phyloP scores from a whole-genome alignment of 1,284 basidiomycete species.

The Cryptococcus amylolentus region DNA sequence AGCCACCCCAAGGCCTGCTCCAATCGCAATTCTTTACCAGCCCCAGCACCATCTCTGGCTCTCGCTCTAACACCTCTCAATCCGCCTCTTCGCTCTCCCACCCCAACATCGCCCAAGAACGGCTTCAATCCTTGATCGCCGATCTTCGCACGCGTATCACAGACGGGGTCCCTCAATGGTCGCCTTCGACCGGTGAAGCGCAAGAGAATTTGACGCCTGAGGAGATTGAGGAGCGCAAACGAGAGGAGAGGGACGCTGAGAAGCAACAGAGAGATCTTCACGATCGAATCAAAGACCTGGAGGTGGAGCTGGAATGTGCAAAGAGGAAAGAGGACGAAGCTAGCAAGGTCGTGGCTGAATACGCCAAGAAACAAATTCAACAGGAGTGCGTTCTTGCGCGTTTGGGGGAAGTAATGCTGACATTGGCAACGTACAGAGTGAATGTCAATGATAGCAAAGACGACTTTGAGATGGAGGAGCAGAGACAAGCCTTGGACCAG shows the following conservation, averaged over 20 bases:
- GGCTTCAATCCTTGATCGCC: slow-evolving; percentile 31
- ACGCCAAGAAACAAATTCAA: slow-evolving; percentile 29
- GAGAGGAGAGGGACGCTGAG: slow-evolving; percentile 30
- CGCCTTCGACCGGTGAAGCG: neutral
- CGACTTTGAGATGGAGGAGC: slow-evolving; percentile 27
- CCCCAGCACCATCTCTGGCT: slow-evolving; percentile 3
- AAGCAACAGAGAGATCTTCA: slow-evolving; percentile 29
- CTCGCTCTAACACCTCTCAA: slow-evolving; percentile 19
- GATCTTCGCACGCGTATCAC: slow-evolving; percentile 29
- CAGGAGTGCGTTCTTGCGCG: slow-evolving; percentile 18
- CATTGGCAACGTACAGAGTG: slow-evolving; percentile 1
- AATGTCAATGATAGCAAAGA: slow-evolving; percentile 7
- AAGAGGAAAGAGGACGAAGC: slow-evolving; percentile 38
- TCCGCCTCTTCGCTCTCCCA: slow-evolving; percentile 42
- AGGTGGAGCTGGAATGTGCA: slow-evolving; percentile 41
- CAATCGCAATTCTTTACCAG: slow-evolving; percentile 33
- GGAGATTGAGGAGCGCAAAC: slow-evolving; percentile 26
- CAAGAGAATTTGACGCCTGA: slow-evolving; percentile 11
- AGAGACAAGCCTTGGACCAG: slow-evolving; percentile 56
- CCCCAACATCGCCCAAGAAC: slow-evolving; percentile 41
- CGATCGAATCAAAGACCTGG: slow-evolving; percentile 44
- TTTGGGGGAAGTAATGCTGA: slow-evolving; percentile 3
- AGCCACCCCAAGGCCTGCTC: slow-evolving; percentile 26
- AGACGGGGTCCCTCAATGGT: slow-evolving; percentile 9
- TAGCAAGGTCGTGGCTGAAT: slow-evolving; percentile 34